A percentile compares a stretch with the other conserved stretches of the same genome.
phyloP scores from a whole-genome alignment of 2,329 filamentous ascomycete species.

The Fusarium lateritium region DNA sequence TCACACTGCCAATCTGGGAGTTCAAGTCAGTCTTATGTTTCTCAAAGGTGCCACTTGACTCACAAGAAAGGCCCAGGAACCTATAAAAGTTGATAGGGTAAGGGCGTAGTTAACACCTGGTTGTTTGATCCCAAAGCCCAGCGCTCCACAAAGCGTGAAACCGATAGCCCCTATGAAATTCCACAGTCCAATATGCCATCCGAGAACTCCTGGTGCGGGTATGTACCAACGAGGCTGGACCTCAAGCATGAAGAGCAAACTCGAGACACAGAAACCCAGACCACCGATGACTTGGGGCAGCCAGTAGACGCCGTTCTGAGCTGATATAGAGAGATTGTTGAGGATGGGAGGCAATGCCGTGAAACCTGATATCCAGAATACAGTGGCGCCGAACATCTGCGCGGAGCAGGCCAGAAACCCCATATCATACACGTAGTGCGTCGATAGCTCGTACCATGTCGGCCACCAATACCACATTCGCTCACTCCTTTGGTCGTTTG shows the following conservation, averaged over 20 bases:
- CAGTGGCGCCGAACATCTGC: slow-evolving; percentile 71
- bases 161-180: slow-evolving; percentile 75
- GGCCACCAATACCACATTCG: slow-evolving; percentile 73
- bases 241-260: slow-evolving; percentile 75
- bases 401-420: slow-evolving; percentile 71
- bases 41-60: background rate
- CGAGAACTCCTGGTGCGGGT: slow-evolving; percentile 69
- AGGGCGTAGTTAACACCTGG: slow-evolving; percentile 59
- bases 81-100: slow-evolving; percentile 64
- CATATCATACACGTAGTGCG: slow-evolving; percentile 65
- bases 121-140: slow-evolving; percentile 64
- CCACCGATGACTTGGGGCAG: slow-evolving; percentile 74
- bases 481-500: slow-evolving; percentile 9
- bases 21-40: fast-evolving
- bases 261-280: slow-evolving; percentile 71
- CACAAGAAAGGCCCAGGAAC: slow-evolving; percentile 64
- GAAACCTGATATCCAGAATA: slow-evolving; percentile 77
- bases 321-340: slow-evolving; percentile 61
- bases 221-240: slow-evolving; percentile 75
- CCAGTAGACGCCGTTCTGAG: slow-evolving; percentile 70
- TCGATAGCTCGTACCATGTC: slow-evolving; percentile 67
- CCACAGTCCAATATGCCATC: slow-evolving; percentile 78
- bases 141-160: slow-evolving; percentile 72
- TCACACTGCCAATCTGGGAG: slow-evolving; percentile 23
- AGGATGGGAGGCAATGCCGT: slow-evolving; percentile 66